Evolutionary conservation across 371 early-diverging fungal genomes (phyloP), one percentile per base, ranked within the genome.

Genomic region (Capniomyces stellatus): DNA sequence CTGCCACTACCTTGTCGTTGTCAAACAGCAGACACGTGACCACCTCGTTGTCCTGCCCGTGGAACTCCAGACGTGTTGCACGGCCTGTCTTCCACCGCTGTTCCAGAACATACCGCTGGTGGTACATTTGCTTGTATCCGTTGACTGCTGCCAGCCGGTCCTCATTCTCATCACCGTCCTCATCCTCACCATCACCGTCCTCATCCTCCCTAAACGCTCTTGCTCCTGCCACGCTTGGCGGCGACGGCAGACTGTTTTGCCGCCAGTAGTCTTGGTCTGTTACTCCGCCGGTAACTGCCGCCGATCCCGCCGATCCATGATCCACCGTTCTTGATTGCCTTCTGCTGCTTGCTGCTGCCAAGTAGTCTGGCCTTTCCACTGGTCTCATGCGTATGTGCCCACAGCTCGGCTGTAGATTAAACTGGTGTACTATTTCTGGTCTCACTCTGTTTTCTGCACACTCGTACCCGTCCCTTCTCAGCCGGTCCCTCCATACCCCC

Each of bases 21-120:
- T 92, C 92, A 69, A 94, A 89, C 64, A 92, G 91, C 43, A 97
- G 70, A 58, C 93, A 92, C 21, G 97, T 96, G 2, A 94, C 92
- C 0, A 94, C 91, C 54, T 79, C 71, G 29, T 73, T 74, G 8
- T 75, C 78, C 60, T 89, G 87, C 18, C 87, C 28, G 90, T 22
- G 76, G 73, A 59, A 94, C 83, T 49, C 79, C 78, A 22, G 78
- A 74, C 31, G 81, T 79, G 48, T 75, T 71, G 61, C 76, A 77
- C 24, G 62, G 25, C 85, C 89, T 46, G 74, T 66, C 31, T 71
- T 57, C 96, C 96, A 95, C 63, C 88, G 87, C 55, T 77, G 81
- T 25, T 78, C 78, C 21, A 86, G 71, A 24, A 69, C 63, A 71
- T 84, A 79, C 58, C 82, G 81, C 35, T 82, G 71, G 35, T 76